These are phyloP conservation scores for Hibiscus syriacus DNA, from an alignment of 345 rosid genomes.

Conservation along the genomic window DNA sequence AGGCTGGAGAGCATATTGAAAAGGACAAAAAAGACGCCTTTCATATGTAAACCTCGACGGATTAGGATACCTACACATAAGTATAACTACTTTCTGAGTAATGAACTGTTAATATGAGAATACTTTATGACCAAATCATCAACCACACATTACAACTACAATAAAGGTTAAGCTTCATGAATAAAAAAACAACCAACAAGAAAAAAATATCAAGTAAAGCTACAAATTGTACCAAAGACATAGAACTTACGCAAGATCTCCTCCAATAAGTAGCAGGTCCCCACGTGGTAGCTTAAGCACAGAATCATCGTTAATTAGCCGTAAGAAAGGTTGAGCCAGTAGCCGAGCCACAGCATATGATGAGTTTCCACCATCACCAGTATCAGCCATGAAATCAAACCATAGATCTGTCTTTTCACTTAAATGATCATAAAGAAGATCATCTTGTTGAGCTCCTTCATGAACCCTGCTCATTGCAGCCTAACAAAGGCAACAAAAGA, in stretches of 20 bases:
- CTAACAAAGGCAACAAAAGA: conserved; percentile 30
- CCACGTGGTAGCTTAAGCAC: conserved; percentile 54
- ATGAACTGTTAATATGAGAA: background rate
- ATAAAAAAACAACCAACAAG: conserved; percentile 1
- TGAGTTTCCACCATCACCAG: too few species aligned
- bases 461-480: conserved; percentile 74
- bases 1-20: conserved; percentile 95
- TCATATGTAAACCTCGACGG: conserved; percentile 88
- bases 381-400: too few species aligned
- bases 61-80: conserved; percentile 75
- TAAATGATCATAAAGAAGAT: conserved; percentile 72
- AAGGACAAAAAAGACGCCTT: conserved; percentile 81
- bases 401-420: conserved; percentile 67
- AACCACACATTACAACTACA: background rate
- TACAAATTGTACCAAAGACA: conserved; percentile 7
- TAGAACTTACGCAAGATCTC: too few species aligned
- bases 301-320: conserved; percentile 35
- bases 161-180: background rate
- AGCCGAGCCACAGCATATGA: too few species aligned
- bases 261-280: conserved; percentile 69
- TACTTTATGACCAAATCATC: background rate
- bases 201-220: background rate
- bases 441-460: conserved; percentile 44
- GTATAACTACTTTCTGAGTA: background rate
- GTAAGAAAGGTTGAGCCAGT: conserved; percentile 76